These are phyloP conservation scores for Cryptococcus neoformans DNA, from an alignment of 1,284 basidiomycete species.

Conservation along the genomic window DNA sequence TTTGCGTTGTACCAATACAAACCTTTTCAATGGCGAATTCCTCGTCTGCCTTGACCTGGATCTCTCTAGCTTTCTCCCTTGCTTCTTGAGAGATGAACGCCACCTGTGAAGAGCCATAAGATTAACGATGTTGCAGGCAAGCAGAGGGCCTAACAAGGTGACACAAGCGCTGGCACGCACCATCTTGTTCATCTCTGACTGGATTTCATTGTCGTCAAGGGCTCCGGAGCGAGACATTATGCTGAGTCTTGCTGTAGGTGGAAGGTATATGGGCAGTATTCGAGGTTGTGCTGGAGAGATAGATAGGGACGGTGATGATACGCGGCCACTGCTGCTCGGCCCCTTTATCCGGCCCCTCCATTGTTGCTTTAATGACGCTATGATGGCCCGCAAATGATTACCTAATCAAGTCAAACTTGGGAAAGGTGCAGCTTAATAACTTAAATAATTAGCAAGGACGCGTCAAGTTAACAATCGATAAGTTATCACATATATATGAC, in stretches of 20 bases:
- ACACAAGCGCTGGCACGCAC: slow-evolving; percentile 52
- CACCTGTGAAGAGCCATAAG: slow-evolving; percentile 57
- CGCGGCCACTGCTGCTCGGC: not conserved
- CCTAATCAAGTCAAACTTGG: too few relatives aligned
- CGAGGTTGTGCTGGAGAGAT: not conserved
- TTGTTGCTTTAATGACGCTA: not conserved
- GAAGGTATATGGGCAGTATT: not conserved
- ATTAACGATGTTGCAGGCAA: not conserved
- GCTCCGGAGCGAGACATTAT: slow-evolving; percentile 55
- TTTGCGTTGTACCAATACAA: slow-evolving; percentile 1
- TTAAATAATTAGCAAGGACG: too few relatives aligned
- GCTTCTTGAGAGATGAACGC: slow-evolving; percentile 97
- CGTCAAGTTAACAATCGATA: too few relatives aligned
- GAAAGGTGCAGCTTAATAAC: too few relatives aligned
- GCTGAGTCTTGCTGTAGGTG: slow-evolving; percentile 1
- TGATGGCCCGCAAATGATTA: too few relatives aligned
- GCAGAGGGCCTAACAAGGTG: not conserved
- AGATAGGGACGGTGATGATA: not conserved
- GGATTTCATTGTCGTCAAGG: slow-evolving; percentile 93
- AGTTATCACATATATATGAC: too few relatives aligned
- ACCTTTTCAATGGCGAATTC: slow-evolving; percentile 96
- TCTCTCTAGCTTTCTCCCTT: slow-evolving; percentile 92
- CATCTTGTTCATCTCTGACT: slow-evolving; percentile 99
- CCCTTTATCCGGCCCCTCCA: slow-evolving; percentile 1
- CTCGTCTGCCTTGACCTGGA: slow-evolving; percentile 93